phyloP scores from a whole-genome alignment of 352 stramenopile species.

The Phytophthora hybrid region DNA sequence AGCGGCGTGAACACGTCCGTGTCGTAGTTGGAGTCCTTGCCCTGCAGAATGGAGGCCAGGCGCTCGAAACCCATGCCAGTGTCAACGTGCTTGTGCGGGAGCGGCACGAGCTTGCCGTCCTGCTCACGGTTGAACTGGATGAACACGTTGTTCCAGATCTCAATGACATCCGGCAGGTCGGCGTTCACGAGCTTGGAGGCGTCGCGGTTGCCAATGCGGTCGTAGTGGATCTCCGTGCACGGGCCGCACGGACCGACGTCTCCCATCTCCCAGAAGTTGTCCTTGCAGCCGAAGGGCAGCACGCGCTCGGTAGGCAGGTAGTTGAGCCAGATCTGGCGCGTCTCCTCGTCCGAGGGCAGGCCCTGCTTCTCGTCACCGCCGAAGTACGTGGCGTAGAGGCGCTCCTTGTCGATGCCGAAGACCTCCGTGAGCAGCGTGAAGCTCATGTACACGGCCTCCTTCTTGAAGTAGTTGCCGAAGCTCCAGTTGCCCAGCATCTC shows the following conservation, averaged over 20 bases:
- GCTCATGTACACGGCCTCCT: conserved; percentile 97
- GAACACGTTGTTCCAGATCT: conserved; percentile 99
- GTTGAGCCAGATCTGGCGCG: conserved; percentile 90
- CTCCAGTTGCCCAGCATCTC: conserved; percentile 99
- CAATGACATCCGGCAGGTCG: conserved; percentile 98
- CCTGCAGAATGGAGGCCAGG: conserved; percentile 92
- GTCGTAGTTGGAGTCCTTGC: conserved; percentile 98
- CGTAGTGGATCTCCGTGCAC: conserved; percentile 99
- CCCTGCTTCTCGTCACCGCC: conserved; percentile 91
- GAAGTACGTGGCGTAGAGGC: conserved; percentile 99
- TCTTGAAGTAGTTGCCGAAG: conserved; percentile 99
- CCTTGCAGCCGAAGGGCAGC: conserved; percentile 95
- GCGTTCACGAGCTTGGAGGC: conserved; percentile 95
- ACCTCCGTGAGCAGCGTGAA: conserved; percentile 97
- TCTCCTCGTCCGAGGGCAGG: conserved; percentile 92
- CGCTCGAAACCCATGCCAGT: conserved; percentile 99
- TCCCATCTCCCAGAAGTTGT: conserved; percentile 99
- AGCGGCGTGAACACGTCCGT: conserved; percentile 98
- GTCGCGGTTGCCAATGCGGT: conserved; percentile 96
- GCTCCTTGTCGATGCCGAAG: conserved; percentile 93
- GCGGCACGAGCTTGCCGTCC: conserved; percentile 82
- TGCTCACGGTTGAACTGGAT: conserved; percentile 98
- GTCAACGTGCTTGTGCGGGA: conserved; percentile 98
- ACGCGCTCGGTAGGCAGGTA: conserved; percentile 91
- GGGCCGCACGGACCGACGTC: conserved; percentile 98